Percentiles rank a stretch among this genome's conserved stretches.
Conservation (phyloP, 306 rosid genomes). For the Begonia masoniana region DNA sequence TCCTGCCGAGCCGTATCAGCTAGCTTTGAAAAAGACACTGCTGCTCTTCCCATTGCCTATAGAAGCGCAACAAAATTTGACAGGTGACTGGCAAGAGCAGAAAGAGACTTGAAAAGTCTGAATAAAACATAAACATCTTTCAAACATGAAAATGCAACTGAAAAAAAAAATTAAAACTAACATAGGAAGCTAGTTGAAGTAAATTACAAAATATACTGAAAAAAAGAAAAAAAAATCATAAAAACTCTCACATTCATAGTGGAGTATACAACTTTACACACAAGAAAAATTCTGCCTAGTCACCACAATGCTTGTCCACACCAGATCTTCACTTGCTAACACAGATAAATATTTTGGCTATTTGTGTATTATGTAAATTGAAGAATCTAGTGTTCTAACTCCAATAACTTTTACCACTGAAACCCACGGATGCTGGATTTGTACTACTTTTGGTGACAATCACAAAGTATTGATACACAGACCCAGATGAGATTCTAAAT, state of each 20-base stretch:
- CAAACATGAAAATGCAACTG: not conserved
- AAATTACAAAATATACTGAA: too few relatives aligned
- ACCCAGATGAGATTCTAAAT: too few relatives aligned
- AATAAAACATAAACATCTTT: not conserved
- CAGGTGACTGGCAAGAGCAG: slow-evolving; percentile 2
- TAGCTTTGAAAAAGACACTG: slow-evolving; percentile 75
- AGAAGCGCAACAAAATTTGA: slow-evolving; percentile 5
- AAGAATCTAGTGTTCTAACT: too few relatives aligned
- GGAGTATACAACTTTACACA: too few relatives aligned
- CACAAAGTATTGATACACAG: not conserved
- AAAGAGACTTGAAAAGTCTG: not conserved
- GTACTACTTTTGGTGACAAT: not conserved
- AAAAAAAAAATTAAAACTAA: too few relatives aligned
- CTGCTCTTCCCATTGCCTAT: slow-evolving; percentile 89
- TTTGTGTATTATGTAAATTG: too few relatives aligned
- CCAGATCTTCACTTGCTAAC: not conserved
- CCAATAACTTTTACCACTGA: not conserved
- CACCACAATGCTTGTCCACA: not conserved
- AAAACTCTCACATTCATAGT: not conserved
- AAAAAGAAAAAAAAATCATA: too few relatives aligned
- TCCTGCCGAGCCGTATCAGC: slow-evolving; percentile 93
- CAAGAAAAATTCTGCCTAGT: too few relatives aligned
- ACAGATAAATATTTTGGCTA: too few relatives aligned
- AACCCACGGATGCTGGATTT: not conserved
- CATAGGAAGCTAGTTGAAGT: too few relatives aligned